These are phyloP conservation scores for Fagopyrum esculentum DNA, from an alignment of 148 eudicot genomes.

Conservation along the genomic window DNA sequence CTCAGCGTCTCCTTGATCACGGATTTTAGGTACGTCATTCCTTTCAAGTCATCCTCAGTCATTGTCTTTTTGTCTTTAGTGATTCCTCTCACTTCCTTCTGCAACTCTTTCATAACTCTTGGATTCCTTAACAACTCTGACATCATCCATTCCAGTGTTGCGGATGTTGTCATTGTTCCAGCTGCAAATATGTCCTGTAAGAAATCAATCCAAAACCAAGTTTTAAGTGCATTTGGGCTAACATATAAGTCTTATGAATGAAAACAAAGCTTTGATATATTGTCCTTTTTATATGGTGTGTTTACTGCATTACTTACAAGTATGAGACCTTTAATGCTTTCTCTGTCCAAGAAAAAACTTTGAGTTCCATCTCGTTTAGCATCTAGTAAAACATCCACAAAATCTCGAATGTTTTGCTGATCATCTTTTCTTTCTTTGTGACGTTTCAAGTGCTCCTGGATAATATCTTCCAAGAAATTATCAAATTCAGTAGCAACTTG, in stretches of 20 bases:
- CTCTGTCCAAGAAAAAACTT: background rate
- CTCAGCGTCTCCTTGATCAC: conserved; percentile 25
- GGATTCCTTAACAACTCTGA: conserved; percentile 23
- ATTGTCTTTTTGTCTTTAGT: background rate
- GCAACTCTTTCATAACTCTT: conserved; percentile 15
- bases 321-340: conserved; percentile 18
- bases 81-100: conserved; percentile 10
- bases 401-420: background rate
- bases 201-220: background rate
- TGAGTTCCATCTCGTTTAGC: background rate
- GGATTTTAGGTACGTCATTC: conserved; percentile 20
- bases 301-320: conserved; percentile 5
- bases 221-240: background rate
- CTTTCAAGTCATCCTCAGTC: background rate
- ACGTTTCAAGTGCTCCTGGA: conserved; percentile 3
- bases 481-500: conserved; percentile 8
- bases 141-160: conserved; percentile 18
- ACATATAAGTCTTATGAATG: background rate
- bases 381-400: conserved; percentile 18
- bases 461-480: background rate
- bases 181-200: conserved; percentile 17
- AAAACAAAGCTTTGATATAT: background rate
- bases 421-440: background rate
- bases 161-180: conserved; percentile 3
- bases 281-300: background rate